Conservation (phyloP, 2,329 filamentous ascomycete genomes). For the Didymella exigua region DNA sequence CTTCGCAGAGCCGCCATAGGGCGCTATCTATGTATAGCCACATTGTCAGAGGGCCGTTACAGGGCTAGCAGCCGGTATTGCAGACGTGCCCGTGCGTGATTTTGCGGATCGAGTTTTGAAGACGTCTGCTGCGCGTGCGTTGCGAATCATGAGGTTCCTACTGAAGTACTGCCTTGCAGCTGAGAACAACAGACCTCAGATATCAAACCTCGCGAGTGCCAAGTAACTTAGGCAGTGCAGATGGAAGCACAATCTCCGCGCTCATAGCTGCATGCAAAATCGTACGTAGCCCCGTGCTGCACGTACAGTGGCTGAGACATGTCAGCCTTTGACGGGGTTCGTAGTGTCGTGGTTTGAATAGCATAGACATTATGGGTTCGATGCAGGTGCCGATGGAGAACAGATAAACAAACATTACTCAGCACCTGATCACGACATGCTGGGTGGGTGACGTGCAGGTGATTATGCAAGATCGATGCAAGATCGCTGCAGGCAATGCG, state of each 20-base stretch:
- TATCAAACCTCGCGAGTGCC: background rate
- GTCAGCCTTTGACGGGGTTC: background rate
- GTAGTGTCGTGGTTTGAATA: no score
- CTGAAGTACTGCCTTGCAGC: background rate
- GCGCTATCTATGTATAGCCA: slow-evolving; percentile 18
- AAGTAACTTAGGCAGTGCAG: background rate
- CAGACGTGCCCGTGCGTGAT: slow-evolving; percentile 8
- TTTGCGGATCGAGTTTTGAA: background rate
- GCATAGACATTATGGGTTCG: no score
- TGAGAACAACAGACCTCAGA: background rate
- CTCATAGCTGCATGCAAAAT: background rate
- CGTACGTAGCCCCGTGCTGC: background rate
- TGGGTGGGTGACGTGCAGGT: background rate
- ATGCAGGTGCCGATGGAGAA: no score
- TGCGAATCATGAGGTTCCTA: background rate
- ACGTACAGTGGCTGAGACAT: background rate
- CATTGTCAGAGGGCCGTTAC: slow-evolving; percentile 9
- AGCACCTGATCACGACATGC: no score
- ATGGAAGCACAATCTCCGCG: background rate
- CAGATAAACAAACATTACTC: background rate
- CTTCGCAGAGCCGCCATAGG: slow-evolving; percentile 22
- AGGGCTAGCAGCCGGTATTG: slow-evolving; percentile 1
- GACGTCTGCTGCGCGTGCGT: background rate
- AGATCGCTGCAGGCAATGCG: no score
- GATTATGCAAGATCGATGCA: background rate